Evolutionary conservation across 2,329 filamentous ascomycete species (phyloP), one percentile per base, ranked within the genome.

Genomic region (Albophoma yamanashiensis): DNA sequence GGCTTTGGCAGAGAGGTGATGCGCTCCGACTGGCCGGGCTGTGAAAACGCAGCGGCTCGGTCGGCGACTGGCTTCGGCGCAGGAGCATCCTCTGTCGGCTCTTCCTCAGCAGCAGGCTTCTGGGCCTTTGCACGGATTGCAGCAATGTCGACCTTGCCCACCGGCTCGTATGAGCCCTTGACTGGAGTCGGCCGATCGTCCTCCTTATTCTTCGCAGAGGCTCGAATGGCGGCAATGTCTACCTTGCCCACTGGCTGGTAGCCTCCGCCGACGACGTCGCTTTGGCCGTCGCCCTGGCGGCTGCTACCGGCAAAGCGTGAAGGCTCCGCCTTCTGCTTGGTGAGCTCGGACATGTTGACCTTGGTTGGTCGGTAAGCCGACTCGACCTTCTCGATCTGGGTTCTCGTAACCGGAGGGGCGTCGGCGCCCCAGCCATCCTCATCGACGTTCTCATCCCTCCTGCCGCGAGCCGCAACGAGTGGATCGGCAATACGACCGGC

Each of bases 211-310:
- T 80, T 87, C 70, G 76, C 92, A 78, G 82, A 91, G 71, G 80
- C 87, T 64, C 94, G 86, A 66, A 99, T 89, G 43, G 91, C 92
- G 31, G 89, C 89, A 75, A 99, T 97, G 69, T 99, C 92, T n/a
- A 99, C 89, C 77, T 97, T 97, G 60, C 94, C 94, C 67, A 99
- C 79, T 25, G 94, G 94, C 72, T 97, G 91, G 74, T 99, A 99
- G 20, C 83, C 88, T 53, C 94, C 94, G 69, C 78, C 89, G 58
- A 97, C 86, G 25, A 97, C 83, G 69, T 92, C 88, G 31, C 74
- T 66, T 40, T 66, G 60, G 6, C 75, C 72, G 56, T 83, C 79
- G 55, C 82, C 75, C 43, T 71, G 69, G 58, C 73, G 71, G 47
- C 76, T 67, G 38, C 79, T 72, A 58, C 78, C 73, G 59, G 81